Conservation (phyloP, 768 basidiomycete genomes). For the Lactarius akahatsu region DNA sequence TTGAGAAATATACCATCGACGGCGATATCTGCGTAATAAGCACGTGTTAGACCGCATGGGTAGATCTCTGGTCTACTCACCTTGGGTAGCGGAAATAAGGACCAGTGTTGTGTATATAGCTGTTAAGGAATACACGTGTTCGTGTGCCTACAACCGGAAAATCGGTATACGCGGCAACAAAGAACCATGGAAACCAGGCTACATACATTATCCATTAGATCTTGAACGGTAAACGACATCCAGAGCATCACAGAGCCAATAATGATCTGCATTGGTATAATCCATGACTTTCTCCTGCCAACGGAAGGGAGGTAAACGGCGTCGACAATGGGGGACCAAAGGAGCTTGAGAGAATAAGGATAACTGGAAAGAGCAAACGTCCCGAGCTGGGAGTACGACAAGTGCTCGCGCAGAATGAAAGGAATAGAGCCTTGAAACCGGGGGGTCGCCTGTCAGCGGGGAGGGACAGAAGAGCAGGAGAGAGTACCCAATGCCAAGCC, state of each 20-base stretch:
- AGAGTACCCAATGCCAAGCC: constrained; percentile 82
- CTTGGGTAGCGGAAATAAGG: constrained; percentile 96
- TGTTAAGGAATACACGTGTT: constrained; percentile 77
- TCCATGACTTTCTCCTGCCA: constrained; percentile 98
- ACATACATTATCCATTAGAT: constrained; percentile 73
- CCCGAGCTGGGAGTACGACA: constrained; percentile 96
- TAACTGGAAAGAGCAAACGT: constrained; percentile 91
- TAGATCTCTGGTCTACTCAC: constrained; percentile 40
- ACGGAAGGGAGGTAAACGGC: constrained; percentile 76
- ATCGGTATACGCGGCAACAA: constrained; percentile 14
- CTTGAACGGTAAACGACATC: constrained; percentile 71
- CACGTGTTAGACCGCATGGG: constrained; percentile 26
- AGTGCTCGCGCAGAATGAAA: constrained; percentile 90
- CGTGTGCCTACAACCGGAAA: constrained; percentile 59
- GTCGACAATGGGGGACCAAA: constrained; percentile 98
- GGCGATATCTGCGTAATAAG: constrained; percentile 71
- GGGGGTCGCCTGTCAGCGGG: not conserved
- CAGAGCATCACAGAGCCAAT: constrained; percentile 83
- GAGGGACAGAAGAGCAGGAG: constrained; percentile 2
- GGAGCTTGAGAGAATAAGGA: constrained; percentile 93
- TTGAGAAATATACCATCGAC: constrained; percentile 73
- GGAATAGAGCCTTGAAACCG: constrained; percentile 77
- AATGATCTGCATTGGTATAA: constrained; percentile 93
- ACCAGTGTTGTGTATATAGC: constrained; percentile 86
- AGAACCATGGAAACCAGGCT: constrained; percentile 25